Evolutionary conservation across 177 flowering plant species (phyloP), one percentile per base, ranked within the genome.

Genomic region (Vitis hybrid): DNA sequence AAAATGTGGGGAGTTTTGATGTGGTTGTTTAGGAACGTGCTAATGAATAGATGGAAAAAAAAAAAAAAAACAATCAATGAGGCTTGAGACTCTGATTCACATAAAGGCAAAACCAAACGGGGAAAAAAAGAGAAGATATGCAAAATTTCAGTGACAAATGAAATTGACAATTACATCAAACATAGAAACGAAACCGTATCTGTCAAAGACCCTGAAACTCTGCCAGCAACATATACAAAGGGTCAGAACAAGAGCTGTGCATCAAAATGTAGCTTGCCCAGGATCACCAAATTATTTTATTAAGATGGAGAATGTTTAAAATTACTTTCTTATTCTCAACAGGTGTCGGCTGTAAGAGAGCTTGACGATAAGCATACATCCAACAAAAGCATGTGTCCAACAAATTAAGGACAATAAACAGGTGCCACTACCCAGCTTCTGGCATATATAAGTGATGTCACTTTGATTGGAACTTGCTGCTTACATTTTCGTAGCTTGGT

Each of bases 401-500:
- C 18, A 48, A 29, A 33, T 39, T 16, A 67, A 55, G 11, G 15
- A 39, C 10, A 39, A 39, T 39, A 39, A 39, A 39, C 48, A 39
- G 9, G 8, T 39, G 48, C 0, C 31, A 39, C 48, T 39, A 39
- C 48, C 48, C 48, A 39, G 48, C 48, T 39, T 39, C 48, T 5
- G 67, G n/a, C 48, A 39, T 11, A 39, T 8, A 2, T n/a, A 71
- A 67, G 18, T 50, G 62, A 15, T 18, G 45, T 80, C 82, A 79
- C 64, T 82, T 77, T 5, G 77, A 65, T 60, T 65, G 77, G 84
- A 89, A 89, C 73, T 75, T 83, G 73, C 81, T 65, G 84, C 80
- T 81, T 45, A 88, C 87, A 9, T 81, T 61, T 20, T 90, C 92
- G 51, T 88, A 90, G 77, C 81, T 87, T 52, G 91, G 95, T 56